Conservation (phyloP, 2,329 filamentous ascomycete genomes). For the Canariomyces notabilis region DNA sequence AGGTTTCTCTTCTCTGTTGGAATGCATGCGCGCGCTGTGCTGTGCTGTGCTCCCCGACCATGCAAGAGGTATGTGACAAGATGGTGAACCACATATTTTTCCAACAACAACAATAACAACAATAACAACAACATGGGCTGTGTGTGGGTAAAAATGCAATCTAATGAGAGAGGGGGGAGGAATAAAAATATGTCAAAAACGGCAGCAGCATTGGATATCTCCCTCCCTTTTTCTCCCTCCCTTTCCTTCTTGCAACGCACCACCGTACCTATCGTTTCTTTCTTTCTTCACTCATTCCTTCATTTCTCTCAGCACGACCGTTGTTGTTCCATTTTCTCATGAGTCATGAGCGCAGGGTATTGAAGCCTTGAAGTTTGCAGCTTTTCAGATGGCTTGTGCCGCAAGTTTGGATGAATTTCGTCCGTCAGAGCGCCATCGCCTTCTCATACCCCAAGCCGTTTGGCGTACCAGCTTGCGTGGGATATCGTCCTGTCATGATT, state of each 20-base stretch:
- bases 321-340: no score
- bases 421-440: no score
- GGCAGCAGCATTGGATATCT: slow-evolving; percentile 1
- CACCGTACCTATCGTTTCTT: neutral
- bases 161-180: neutral
- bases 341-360: no score
- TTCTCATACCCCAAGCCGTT: no score
- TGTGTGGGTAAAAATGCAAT: neutral
- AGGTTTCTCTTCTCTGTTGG: neutral
- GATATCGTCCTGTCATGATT: no score
- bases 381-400: no score
- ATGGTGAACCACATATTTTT: neutral
- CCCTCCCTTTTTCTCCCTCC: neutral
- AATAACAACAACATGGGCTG: neutral
- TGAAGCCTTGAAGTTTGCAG: no score
- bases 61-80: neutral
- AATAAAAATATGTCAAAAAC: slow-evolving; percentile 1
- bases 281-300: neutral
- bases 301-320: neutral
- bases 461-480: no score
- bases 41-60: slow-evolving; percentile 4
- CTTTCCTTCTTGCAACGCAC: neutral
- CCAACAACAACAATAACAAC: no score
- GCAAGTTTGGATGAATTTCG: no score
- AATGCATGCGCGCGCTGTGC: slow-evolving; percentile 3